Percentiles rank a stretch among this genome's conserved stretches.
phyloP scores from a whole-genome alignment of 2,329 filamentous ascomycete genomes.

The Diplocarpon mali region DNA sequence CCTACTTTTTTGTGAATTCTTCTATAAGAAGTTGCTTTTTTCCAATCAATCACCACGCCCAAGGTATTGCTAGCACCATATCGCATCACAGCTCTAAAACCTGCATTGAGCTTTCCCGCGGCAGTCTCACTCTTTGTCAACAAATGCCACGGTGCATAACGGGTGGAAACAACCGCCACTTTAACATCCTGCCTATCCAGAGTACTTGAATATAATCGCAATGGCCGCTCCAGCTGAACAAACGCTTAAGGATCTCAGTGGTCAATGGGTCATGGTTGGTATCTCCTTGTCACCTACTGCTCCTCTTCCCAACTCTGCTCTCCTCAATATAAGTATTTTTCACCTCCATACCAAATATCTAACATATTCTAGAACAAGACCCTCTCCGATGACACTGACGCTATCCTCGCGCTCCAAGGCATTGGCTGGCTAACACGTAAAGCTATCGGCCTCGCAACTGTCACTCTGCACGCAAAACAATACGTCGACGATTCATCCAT shows the following conservation, averaged over 20 bases:
- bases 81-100: too few species aligned
- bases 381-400: slow-evolving; percentile 45
- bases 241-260: slow-evolving; percentile 41
- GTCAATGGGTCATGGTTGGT: slow-evolving; percentile 41
- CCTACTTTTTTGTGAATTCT: too few species aligned
- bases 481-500: slow-evolving; percentile 30
- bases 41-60: too few species aligned
- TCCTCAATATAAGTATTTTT: not conserved
- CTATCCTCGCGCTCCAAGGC: slow-evolving; percentile 47
- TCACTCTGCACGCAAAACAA: slow-evolving; percentile 37
- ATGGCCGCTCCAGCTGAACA: slow-evolving; percentile 45
- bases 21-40: too few species aligned
- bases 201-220: not conserved
- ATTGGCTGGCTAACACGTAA: slow-evolving; percentile 48
- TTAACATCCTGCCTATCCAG: not conserved
- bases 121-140: not conserved
- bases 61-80: too few species aligned
- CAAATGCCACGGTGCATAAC: not conserved
- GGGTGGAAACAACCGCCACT: not conserved
- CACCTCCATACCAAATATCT: not conserved
- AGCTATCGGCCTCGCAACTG: slow-evolving; percentile 45
- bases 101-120: too few species aligned
- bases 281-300: not conserved
- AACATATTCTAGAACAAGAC: slow-evolving; percentile 41
- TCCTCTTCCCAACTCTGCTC: not conserved